phyloP scores from a whole-genome alignment of 2,329 filamentous ascomycete species.

The Dactylellina cionopaga region DNA sequence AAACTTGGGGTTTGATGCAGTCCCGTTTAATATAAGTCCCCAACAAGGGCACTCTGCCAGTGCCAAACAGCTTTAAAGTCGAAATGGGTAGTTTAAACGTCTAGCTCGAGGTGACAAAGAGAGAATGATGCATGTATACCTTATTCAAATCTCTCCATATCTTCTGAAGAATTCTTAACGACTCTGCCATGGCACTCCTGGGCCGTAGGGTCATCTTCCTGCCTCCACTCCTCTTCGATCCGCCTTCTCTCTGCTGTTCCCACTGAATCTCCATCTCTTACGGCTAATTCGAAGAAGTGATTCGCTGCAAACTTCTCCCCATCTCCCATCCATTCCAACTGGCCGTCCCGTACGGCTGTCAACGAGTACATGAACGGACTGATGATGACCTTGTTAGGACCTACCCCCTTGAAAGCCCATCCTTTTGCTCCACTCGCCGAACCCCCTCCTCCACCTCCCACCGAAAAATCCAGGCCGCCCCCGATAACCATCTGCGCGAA shows the following conservation, averaged over 20 bases:
- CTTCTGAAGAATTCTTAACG: too few relatives aligned
- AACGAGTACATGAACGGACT: constrained; percentile 43
- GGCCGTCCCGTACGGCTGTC: constrained; percentile 34
- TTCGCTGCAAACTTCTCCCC: constrained; percentile 32
- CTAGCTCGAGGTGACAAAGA: too few relatives aligned
- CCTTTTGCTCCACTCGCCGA: neutral
- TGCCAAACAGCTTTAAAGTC: too few relatives aligned
- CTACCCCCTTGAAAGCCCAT: too few relatives aligned
- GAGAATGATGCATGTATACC: too few relatives aligned
- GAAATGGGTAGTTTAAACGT: too few relatives aligned
- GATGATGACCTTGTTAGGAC: constrained; percentile 12
- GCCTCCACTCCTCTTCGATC: constrained; percentile 17
- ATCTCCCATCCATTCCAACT: constrained; percentile 39
- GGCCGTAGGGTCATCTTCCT: too few relatives aligned
- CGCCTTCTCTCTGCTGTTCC: constrained; percentile 25
- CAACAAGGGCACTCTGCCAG: too few relatives aligned
- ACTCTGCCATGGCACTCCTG: too few relatives aligned
- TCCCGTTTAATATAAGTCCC: too few relatives aligned
- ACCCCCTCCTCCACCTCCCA: neutral
- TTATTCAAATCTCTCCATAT: too few relatives aligned
- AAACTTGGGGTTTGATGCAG: too few relatives aligned
- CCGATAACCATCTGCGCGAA: constrained; percentile 29
- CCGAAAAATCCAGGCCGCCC: constrained; percentile 7
- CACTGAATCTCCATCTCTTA: neutral
- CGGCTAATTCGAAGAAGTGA: constrained; percentile 39